Conservation (phyloP, 2,329 filamentous ascomycete species). For the Pseudocercospora fuligena region DNA sequence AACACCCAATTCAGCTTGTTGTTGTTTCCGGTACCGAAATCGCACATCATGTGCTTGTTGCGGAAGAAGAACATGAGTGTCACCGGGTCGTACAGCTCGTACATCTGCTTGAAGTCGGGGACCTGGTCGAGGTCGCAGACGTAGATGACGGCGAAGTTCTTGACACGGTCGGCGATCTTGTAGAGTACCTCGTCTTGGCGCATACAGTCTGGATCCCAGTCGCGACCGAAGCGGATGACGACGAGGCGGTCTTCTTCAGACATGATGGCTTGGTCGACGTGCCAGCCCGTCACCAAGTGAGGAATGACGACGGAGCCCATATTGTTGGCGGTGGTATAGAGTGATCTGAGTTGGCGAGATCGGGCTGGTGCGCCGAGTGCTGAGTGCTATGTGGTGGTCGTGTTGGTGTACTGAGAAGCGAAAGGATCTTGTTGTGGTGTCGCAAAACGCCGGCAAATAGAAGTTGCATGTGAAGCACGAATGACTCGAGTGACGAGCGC, state of each 20-base stretch:
- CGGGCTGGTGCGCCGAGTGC: not conserved
- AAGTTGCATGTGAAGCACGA: not conserved
- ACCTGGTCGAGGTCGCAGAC: constrained; percentile 91
- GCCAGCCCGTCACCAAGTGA: constrained; percentile 90
- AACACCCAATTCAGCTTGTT: constrained; percentile 97
- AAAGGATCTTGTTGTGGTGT: too few relatives aligned
- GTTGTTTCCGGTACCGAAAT: constrained; percentile 98
- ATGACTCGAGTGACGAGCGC: not conserved
- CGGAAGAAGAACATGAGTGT: constrained; percentile 98
- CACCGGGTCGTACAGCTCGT: constrained; percentile 78
- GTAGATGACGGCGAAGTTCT: constrained; percentile 92
- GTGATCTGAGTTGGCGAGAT: not conserved
- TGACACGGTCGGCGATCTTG: constrained; percentile 89
- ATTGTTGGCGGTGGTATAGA: not conserved
- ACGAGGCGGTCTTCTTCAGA: constrained; percentile 90
- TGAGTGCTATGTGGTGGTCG: too few relatives aligned
- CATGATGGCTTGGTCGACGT: constrained; percentile 95
- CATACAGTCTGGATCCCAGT: constrained; percentile 81
- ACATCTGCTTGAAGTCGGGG: constrained; percentile 95
- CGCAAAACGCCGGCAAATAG: not conserved
- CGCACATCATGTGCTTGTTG: constrained; percentile 99
- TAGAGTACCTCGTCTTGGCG: constrained; percentile 91
- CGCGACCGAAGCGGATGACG: constrained; percentile 90
- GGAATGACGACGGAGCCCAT: constrained; percentile 91
- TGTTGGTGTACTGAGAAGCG: too few relatives aligned